Conservation (phyloP, 768 basidiomycete genomes). For the Tephrocybe rancida region DNA sequence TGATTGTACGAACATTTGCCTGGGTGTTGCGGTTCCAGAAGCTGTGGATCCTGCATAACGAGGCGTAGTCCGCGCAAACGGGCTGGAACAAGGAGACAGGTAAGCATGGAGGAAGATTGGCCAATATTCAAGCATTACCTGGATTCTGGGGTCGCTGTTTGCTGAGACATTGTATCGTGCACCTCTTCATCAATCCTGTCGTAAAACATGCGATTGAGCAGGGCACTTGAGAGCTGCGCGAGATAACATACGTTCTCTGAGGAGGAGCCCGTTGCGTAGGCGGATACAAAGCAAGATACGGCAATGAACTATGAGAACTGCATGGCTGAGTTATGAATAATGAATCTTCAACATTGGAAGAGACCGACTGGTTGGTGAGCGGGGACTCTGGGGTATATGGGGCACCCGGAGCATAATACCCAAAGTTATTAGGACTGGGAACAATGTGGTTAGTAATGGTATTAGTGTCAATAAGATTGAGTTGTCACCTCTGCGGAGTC, state of each 20-base stretch:
- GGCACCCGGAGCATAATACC: constrained; percentile 23
- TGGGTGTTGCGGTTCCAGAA: constrained; percentile 30
- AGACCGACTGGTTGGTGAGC: constrained; percentile 22
- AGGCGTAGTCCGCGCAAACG: constrained; percentile 22
- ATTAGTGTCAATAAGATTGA: neutral
- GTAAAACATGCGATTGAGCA: neutral
- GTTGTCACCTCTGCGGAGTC: constrained; percentile 32
- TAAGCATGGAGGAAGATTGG: constrained; percentile 4
- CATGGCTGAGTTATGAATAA: neutral
- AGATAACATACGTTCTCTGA: constrained; percentile 16
- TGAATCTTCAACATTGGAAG: neutral
- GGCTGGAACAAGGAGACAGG: constrained; percentile 13
- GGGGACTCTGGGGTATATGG: constrained; percentile 30
- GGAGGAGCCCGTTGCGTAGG: constrained; percentile 14
- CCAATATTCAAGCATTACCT: constrained; percentile 31
- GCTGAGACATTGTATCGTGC: constrained; percentile 27
- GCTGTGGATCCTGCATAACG: constrained; percentile 27
- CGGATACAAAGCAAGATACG: constrained; percentile 8
- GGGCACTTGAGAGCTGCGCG: neutral
- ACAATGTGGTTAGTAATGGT: neutral
- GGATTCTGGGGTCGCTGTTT: constrained; percentile 49
- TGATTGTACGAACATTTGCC: constrained; percentile 21
- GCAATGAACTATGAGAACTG: constrained; percentile 19
- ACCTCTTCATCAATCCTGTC: constrained; percentile 24
- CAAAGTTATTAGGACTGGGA: constrained; percentile 30